Base-by-base conservation (phyloP, 176 grass and related monocot genomes). In the Oryza officinalis region DNA sequence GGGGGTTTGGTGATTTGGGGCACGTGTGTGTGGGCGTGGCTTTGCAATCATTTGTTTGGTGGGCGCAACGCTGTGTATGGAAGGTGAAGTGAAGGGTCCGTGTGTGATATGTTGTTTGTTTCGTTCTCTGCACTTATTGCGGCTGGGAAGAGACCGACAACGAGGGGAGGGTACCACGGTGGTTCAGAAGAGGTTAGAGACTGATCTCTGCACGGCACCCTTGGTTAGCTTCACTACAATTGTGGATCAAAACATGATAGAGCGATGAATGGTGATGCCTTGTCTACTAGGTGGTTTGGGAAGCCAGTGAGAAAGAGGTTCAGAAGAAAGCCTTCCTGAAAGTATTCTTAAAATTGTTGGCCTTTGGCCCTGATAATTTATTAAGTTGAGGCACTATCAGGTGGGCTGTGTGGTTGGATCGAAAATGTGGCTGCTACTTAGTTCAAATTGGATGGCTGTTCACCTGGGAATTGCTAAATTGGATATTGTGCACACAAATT, bases 21-120 rank as follows among this genome's bases (percentile, higher is more conserved):
- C 84, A 83, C 84, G 88, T 86, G 88, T 10, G 73, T 66, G 72
- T 17, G 35, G 20, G 60, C 46, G 37, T 43, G 71, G 31, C 3
- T 5, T 5, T 10, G 35, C 72, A 59, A 71, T 67, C 5, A 74
- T 86, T 67, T 78, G 67, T 31, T 82, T 20, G 60, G 67, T 79
- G 59, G 66, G 38, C 40, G 43, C 79, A 50, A 69, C 65, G 65
- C 46, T 1, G 79, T 57, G 43, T 44, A 65, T 54, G 78, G 72
- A 66, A 67, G 83, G 72, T 66, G 73, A 77, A 86, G 37, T 61
- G 57, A 11, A 23, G 47, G 54, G 72, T 43, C 88, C 57, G 59
- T 79, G 67, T 14, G 37, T 8, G 8, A 60, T 15, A 27, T 43
- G 71, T 63, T 35, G 83, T 80, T 80, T 67, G 61, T 80, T 72